Evolutionary conservation across 2,329 filamentous ascomycete species (phyloP).

Genomic region (Byssochlamys sp.): DNA sequence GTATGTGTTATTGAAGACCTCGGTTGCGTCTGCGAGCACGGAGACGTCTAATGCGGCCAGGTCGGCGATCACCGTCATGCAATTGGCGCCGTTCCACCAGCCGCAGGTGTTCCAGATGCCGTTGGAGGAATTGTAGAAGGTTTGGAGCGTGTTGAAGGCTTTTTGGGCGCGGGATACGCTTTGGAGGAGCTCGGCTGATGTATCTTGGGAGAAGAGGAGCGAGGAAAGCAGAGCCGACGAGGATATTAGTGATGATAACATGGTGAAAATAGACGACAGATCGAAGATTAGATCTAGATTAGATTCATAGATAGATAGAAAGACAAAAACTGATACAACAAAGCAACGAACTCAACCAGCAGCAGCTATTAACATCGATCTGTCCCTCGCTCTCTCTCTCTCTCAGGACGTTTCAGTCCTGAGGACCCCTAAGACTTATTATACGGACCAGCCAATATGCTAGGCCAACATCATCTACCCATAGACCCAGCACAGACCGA

Average conservation of each 20-base stretch:
- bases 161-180: not conserved
- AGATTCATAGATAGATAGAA: not conserved
- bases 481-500: not conserved
- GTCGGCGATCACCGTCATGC: constrained; percentile 53
- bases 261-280: not conserved
- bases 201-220: not conserved
- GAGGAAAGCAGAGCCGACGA: not conserved
- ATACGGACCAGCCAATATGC: not conserved
- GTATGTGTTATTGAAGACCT: constrained; percentile 39
- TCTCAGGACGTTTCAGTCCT: not conserved
- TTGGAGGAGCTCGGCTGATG: not conserved
- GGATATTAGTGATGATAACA: not conserved
- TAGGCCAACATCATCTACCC: not conserved
- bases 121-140: constrained; percentile 51
- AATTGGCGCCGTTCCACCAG: constrained; percentile 70
- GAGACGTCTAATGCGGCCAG: constrained; percentile 31
- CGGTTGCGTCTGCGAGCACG: constrained; percentile 22
- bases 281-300: not conserved
- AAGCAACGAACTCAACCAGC: not conserved
- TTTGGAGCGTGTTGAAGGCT: constrained; percentile 42
- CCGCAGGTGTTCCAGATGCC: constrained; percentile 56
- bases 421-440: not conserved
- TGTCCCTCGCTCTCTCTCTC: not conserved
- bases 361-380: not conserved
- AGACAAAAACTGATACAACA: not conserved